Evolutionary conservation across 2,329 filamentous ascomycete genomes (phyloP).

Genomic region (Aspergillus ruber): DNA sequence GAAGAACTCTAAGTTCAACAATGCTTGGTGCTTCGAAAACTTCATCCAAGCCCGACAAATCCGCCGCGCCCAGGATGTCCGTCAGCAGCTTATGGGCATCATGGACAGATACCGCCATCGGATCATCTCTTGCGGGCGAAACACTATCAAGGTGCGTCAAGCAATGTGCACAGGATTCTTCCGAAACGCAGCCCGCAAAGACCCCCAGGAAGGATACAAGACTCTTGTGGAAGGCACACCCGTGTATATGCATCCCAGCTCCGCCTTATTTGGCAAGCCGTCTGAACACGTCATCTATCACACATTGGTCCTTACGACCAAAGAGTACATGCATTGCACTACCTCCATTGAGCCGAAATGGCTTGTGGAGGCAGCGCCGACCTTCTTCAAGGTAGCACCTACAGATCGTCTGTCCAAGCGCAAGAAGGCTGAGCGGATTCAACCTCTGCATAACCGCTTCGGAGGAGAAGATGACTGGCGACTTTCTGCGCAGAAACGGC

Average conservation of each 20-base stretch:
- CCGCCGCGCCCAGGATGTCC: conserved; percentile 81
- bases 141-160: conserved; percentile 80
- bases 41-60: conserved; percentile 92
- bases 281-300: conserved; percentile 96
- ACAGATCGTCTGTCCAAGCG: conserved; percentile 82
- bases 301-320: conserved; percentile 48
- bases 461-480: conserved; percentile 93
- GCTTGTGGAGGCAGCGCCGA: conserved; percentile 94
- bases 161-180: conserved; percentile 93
- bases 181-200: conserved; percentile 88
- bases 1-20: conserved; percentile 76
- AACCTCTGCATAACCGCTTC: conserved; percentile 90
- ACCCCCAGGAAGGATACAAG: conserved; percentile 95
- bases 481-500: conserved; percentile 76
- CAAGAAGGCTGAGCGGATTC: conserved; percentile 89
- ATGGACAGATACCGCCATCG: conserved; percentile 85
- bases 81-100: conserved; percentile 85
- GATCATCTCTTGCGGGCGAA: conserved; percentile 75
- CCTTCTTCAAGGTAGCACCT: conserved; percentile 95
- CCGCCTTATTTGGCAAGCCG: conserved; percentile 88
- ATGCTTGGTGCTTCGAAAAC: conserved; percentile 94
- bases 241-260: conserved; percentile 88
- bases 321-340: conserved; percentile 97
- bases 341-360: conserved; percentile 89
- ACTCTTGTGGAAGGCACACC: conserved; percentile 92